Evolutionary conservation across 495 filamentous ascomycete species (phyloP).

Genomic region (Darksidea phi): DNA sequence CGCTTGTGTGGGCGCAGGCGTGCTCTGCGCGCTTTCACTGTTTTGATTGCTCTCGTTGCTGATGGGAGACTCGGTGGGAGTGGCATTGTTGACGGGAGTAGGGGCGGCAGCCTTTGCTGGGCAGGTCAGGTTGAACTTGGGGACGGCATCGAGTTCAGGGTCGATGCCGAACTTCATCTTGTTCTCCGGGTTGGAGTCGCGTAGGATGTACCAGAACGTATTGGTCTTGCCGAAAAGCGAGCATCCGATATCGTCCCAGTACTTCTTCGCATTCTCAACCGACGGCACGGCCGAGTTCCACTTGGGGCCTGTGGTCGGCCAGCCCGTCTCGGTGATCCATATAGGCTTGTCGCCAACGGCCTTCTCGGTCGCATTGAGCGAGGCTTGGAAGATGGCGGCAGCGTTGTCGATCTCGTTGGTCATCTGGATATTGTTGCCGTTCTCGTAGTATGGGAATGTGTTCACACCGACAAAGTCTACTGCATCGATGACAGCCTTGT

Average conservation of each 20-base stretch:
- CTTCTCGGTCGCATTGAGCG: conserved; percentile 33
- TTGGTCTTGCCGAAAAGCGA: conserved; percentile 29
- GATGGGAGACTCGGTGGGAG: neutral
- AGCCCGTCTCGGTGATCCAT: conserved; percentile 58
- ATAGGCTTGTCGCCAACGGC: conserved; percentile 49
- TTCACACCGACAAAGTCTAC: conserved; percentile 55
- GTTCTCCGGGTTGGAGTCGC: conserved; percentile 28
- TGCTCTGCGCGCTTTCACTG: neutral
- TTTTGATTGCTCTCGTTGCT: neutral
- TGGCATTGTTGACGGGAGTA: conserved; percentile 5
- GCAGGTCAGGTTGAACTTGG: conserved; percentile 23
- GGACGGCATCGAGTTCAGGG: conserved; percentile 9
- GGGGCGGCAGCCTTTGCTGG: conserved; percentile 13
- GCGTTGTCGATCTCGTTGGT: conserved; percentile 41
- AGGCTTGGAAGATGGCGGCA: conserved; percentile 10
- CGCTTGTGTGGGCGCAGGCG: neutral
- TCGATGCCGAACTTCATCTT: conserved; percentile 20
- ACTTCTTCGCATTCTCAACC: conserved; percentile 29
- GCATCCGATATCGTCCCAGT: conserved; percentile 42
- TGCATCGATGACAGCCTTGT: conserved; percentile 62
- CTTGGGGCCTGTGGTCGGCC: conserved; percentile 47
- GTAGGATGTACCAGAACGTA: conserved; percentile 29
- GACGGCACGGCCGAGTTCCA: conserved; percentile 35
- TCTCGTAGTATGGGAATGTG: conserved; percentile 57
- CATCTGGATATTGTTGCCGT: conserved; percentile 42